Evolutionary conservation across 78 protist genomes (phyloP).

Genomic region (Dictyostelium discoideum): DNA sequence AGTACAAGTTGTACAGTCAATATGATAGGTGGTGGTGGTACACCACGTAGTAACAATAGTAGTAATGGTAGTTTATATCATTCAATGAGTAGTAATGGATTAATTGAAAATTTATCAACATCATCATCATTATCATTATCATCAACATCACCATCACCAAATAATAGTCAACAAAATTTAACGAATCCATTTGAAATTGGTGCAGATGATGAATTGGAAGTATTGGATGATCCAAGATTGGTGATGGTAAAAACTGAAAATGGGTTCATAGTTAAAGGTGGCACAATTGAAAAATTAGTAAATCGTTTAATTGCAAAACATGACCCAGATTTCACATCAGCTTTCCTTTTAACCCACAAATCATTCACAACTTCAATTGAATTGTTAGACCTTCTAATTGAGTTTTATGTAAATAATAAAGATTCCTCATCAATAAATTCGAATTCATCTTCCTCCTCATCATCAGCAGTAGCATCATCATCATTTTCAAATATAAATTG

Average conservation of each 20-base stretch:
- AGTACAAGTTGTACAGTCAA: neutral
- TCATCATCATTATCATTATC: neutral
- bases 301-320: conserved; percentile 43
- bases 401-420: conserved; percentile 13
- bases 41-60: neutral
- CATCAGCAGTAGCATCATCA: too few relatives aligned
- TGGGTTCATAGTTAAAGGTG: conserved; percentile 69
- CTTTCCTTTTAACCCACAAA: conserved; percentile 66
- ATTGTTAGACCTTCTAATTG: conserved; percentile 54
- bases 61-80: neutral
- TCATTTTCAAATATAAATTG: neutral
- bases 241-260: conserved; percentile 15
- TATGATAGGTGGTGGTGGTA: neutral
- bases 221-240: conserved; percentile 58
- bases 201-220: conserved; percentile 12
- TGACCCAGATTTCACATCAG: conserved; percentile 58
- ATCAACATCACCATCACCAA: conserved; percentile 5
- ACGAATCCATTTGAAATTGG: neutral
- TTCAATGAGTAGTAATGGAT: neutral
- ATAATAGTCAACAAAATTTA: neutral
- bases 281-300: conserved; percentile 52
- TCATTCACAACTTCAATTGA: conserved; percentile 75
- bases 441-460: neutral
- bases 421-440: neutral
- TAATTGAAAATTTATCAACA: neutral